A percentile compares a stretch with the other conserved stretches of the same genome.
Conservation (phyloP, 768 basidiomycete genomes). For the Xerocomellus intermedius region DNA sequence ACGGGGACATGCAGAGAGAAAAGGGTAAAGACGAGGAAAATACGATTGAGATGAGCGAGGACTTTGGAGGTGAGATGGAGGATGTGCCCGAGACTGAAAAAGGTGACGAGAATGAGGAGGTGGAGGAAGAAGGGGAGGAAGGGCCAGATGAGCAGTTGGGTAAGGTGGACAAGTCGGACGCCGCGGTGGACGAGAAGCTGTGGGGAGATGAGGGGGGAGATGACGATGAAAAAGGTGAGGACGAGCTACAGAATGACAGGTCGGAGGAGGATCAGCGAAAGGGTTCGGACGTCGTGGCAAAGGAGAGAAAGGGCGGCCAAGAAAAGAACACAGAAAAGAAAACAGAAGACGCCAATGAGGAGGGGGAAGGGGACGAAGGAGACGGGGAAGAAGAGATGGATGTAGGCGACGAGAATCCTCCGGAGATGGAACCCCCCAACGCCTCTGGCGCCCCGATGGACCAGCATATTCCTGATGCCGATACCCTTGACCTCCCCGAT, state of each 20-base stretch:
- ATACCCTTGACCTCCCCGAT: slow-evolving; percentile 88
- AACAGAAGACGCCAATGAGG: slow-evolving; percentile 26
- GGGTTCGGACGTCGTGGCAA: slow-evolving; percentile 73
- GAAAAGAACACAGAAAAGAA: slow-evolving; percentile 34
- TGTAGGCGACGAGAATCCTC: slow-evolving; percentile 35
- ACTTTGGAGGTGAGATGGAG: slow-evolving; percentile 85
- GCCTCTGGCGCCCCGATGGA: slow-evolving; percentile 69
- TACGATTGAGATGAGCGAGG: slow-evolving; percentile 88
- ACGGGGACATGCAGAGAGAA: slow-evolving; percentile 33
- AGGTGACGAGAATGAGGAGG: slow-evolving; percentile 43
- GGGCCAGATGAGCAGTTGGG: slow-evolving; percentile 81
- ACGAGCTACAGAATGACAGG: slow-evolving; percentile 60
- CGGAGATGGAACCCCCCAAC: slow-evolving; percentile 44
- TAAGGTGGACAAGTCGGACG: slow-evolving; percentile 77
- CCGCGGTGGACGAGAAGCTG: slow-evolving; percentile 90
- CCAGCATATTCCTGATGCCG: slow-evolving; percentile 71
- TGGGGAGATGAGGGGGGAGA: slow-evolving; percentile 85
- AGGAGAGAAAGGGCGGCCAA: slow-evolving; percentile 54
- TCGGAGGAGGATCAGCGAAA: slow-evolving; percentile 45
- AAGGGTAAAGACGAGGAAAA: slow-evolving; percentile 58
- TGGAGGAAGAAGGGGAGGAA: slow-evolving; percentile 50
- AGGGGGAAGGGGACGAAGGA: slow-evolving; percentile 29
- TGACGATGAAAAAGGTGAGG: slow-evolving; percentile 45
- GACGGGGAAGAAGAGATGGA: slow-evolving; percentile 27
- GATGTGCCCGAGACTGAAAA: slow-evolving; percentile 64